Base-by-base conservation (phyloP, 2,329 filamentous ascomycete species). In the Pestalotiopsis sp. region DNA sequence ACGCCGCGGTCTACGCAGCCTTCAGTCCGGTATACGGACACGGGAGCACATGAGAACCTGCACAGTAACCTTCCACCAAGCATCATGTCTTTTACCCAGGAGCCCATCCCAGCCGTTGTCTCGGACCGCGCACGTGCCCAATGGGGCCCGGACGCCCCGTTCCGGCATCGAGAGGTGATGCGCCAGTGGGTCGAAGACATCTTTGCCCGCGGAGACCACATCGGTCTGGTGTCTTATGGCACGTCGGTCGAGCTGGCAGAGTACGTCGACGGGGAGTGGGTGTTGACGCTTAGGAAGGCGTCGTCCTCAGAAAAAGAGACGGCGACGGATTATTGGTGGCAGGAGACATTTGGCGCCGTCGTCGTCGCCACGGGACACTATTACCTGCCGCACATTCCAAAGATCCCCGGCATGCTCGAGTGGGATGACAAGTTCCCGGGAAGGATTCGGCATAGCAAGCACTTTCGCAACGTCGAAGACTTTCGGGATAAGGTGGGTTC, bases 281-380 rank as follows among this genome's bases (percentile, higher is more conserved):
- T 81, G 45, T 72, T 90, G 3, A 85, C 83, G 0, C 74, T 91
- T 25, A 81, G 87, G n/a, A 81, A 82, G 25, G 72, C 76, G 13
- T 76, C 74, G 12, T 69, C 71, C 1, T n/a, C 63, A 36, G 1
- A 70, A 66, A 69, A 77, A 13, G 76, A 23, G n/a, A n/a, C 13
- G 11, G 4, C 45, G n/a, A 52, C 77, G 49, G 87, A 91, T 72
- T 85, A 85, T 69, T 91, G 90, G 88, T 91, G 89, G 89, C 79
- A 78, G 0, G 90, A 92, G 74, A 80, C 79, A 27, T 91, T 91
- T 68, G 89, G 91, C 72, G 88, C 87, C 0, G 82, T 91, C 0
- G 80, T 90, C 1, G 84, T 91, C 3, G 89, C 88, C 1, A 88
- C 82, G 38, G 89, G 89, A 0, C 88, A 90, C 71, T 91, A 87